Evolutionary conservation across 1,139 yeast species (phyloP).

Genomic region (Diutina mesorugosa): DNA sequence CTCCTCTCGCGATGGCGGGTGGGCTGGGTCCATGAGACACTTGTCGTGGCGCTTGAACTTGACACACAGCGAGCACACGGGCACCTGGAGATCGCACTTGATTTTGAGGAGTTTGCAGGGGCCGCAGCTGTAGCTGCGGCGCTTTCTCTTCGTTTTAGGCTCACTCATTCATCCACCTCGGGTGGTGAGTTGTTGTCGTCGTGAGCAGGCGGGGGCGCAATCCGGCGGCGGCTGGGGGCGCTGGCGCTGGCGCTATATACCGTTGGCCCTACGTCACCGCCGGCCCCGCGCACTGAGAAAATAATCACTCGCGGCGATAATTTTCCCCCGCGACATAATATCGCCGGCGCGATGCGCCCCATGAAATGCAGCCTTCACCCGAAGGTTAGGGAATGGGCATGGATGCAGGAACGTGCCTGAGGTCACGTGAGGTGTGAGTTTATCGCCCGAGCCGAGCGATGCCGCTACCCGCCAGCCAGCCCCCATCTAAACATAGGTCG

Average conservation of each 20-base stretch:
- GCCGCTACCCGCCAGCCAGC: too few species aligned
- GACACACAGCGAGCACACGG: slow-evolving; percentile 33
- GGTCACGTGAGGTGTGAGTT: too few species aligned
- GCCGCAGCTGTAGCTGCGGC: slow-evolving; percentile 45
- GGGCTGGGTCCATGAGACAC: slow-evolving; percentile 30
- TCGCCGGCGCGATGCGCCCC: background rate
- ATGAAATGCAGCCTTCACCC: background rate
- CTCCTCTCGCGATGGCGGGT: slow-evolving; percentile 27
- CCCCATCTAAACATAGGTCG: too few species aligned
- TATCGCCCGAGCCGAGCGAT: too few species aligned
- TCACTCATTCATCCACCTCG: slow-evolving; percentile 1
- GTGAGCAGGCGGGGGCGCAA: background rate
- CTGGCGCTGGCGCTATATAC: background rate
- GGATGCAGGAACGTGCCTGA: background rate
- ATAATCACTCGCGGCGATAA: background rate
- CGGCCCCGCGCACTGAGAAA: background rate
- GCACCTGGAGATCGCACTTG: slow-evolving; percentile 37
- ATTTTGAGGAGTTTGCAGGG: slow-evolving; percentile 41
- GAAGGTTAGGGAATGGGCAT: background rate
- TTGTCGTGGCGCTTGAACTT: slow-evolving; percentile 26
- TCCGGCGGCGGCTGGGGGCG: background rate
- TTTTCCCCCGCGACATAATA: background rate
- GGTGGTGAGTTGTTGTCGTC: background rate
- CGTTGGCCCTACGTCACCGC: background rate
- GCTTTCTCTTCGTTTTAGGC: slow-evolving; percentile 14